These are phyloP conservation scores for Tolypocladium inflatum DNA, from an alignment of 2,329 filamentous ascomycete genomes.

Conservation along the genomic window DNA sequence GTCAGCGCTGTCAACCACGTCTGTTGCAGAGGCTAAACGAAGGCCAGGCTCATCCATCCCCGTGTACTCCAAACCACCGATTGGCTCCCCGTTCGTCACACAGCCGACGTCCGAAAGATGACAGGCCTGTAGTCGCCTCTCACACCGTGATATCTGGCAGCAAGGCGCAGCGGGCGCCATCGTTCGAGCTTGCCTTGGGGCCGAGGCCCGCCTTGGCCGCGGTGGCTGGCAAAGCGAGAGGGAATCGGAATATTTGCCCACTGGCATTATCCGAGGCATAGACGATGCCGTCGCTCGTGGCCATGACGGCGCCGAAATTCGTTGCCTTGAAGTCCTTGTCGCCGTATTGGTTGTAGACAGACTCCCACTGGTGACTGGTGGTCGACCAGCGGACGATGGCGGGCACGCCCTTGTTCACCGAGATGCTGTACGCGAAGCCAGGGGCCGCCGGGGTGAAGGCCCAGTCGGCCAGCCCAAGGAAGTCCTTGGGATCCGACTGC, in stretches of 20 bases:
- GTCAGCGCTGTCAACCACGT: not conserved
- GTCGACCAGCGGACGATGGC: conserved; percentile 1
- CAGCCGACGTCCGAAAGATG: too few species aligned
- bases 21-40: not conserved
- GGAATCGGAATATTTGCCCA: not conserved
- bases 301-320: conserved; percentile 2
- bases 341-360: not conserved
- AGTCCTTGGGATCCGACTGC: not conserved
- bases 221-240: not conserved
- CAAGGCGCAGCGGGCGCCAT: not conserved
- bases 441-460: not conserved
- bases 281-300: conserved; percentile 3
- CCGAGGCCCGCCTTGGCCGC: not conserved
- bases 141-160: not conserved
- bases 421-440: conserved; percentile 1
- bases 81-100: not conserved
- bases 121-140: not conserved
- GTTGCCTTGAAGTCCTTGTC: not conserved
- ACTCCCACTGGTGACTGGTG: not conserved
- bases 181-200: not conserved
- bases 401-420: not conserved
- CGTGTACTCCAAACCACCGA: not conserved
- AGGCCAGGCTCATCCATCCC: not conserved
- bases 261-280: conserved; percentile 1
- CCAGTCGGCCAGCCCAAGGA: not conserved